Base-by-base conservation (phyloP, 352 stramenopile genomes). In the Saprolegnia parasitica region DNA sequence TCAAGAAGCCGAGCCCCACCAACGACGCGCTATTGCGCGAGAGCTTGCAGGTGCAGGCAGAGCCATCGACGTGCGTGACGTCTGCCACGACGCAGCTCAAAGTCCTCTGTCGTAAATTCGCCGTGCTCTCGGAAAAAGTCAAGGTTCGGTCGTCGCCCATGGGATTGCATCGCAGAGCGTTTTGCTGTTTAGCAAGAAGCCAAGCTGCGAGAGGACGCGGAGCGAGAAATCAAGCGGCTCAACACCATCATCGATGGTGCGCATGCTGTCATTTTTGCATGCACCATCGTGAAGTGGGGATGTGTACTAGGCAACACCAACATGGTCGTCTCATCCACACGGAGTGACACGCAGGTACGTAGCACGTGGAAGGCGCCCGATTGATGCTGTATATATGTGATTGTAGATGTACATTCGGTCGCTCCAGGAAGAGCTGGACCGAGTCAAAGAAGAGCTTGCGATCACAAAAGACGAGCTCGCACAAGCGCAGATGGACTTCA, bases 61-160 rank as follows among this genome's bases (percentile, higher is more conserved):
- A 42, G 9, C 29, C 63, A 5, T 55, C 47, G 32, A 70, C 54
- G 11, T 63, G 63, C 26, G 63, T 70, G 46, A 70, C 63, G 35
- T 55, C 63, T 4, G 86, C 84, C 10, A 93, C 83, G 4, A 77
- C 84, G 18, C 86, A 95, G 35, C 72, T 95, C 40, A 87, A 87
- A 50, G 82, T 93, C 32, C 71, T 95, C 5, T 95, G 86, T 46
- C 81, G 85, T 35, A 95, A 95, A 67, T 95, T 95, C 65, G 86
- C 86, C 2, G 79, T 84, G 5, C 77, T 93, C 20, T 88, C 79
- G 0, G 83, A 95, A 23, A 95, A 91, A 86, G 84, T 95, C 56
- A 92, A 94, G 76, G 84, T 89, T 62, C 0, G 57, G 29, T 35
- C 29, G 29, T 45, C 20, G 35, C 40, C 16, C 29, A 45, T 58